These are phyloP conservation scores for Phascolomyces articulosus DNA, from an alignment of 371 early-diverging fungal genomes.

Conservation along the genomic window DNA sequence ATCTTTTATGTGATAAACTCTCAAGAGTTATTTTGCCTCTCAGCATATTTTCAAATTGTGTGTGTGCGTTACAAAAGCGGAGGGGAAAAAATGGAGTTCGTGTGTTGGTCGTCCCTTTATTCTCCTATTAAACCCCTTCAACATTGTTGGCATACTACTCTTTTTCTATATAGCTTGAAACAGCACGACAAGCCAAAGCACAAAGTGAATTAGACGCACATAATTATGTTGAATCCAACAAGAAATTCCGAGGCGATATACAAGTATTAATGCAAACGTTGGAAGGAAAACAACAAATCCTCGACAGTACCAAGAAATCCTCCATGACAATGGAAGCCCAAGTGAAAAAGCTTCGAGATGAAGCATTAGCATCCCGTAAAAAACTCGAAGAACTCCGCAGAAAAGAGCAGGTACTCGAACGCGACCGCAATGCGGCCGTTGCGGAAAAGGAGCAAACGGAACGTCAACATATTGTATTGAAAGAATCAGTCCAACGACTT, in stretches of 20 bases:
- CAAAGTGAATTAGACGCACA: constrained; percentile 31
- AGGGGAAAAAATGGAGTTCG: not conserved
- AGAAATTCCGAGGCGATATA: constrained; percentile 29
- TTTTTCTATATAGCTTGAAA: constrained; percentile 29
- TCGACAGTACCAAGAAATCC: constrained; percentile 41
- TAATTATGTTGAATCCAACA: constrained; percentile 37
- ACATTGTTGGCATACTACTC: too few relatives aligned
- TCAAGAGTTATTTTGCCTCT: too few relatives aligned
- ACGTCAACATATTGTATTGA: constrained; percentile 29
- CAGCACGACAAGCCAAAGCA: constrained; percentile 28
- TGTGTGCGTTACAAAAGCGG: not conserved
- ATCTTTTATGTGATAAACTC: too few relatives aligned
- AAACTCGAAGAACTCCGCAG: constrained; percentile 43
- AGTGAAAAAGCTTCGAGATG: constrained; percentile 47
- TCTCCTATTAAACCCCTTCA: not conserved
- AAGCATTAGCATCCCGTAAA: constrained; percentile 45
- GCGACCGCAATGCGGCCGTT: constrained; percentile 37
- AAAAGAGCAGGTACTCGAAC: constrained; percentile 42
- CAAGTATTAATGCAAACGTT: constrained; percentile 41
- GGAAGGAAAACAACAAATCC: constrained; percentile 43
- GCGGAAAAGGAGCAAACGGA: constrained; percentile 39
- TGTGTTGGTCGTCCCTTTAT: not conserved
- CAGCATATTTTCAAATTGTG: too few relatives aligned
- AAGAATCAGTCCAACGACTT: constrained; percentile 29
- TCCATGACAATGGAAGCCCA: constrained; percentile 39